phyloP scores from a whole-genome alignment of 2,329 filamentous ascomycete species.

The Alternaria hordeiaustralica region DNA sequence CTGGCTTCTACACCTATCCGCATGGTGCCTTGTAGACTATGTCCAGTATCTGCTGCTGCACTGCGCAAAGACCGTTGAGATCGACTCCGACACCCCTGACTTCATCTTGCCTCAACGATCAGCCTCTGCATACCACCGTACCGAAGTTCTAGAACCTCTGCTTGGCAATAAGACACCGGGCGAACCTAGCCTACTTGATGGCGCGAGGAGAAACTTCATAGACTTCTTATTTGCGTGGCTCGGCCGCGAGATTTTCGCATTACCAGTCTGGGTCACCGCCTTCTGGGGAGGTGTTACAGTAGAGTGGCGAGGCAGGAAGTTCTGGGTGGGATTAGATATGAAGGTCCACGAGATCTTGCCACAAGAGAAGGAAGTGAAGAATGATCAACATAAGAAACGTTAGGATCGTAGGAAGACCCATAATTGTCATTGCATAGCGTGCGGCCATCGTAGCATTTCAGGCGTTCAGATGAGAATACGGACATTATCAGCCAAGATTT shows the following conservation, averaged over 20 bases:
- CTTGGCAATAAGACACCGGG: constrained; percentile 17
- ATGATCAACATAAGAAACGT: not conserved
- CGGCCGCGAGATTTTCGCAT: constrained; percentile 78
- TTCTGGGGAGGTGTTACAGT: constrained; percentile 88
- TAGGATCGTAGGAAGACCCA: not conserved
- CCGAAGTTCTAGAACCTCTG: constrained; percentile 29
- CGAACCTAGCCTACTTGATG: constrained; percentile 32
- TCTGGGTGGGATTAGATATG: constrained; percentile 84
- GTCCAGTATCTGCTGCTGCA: constrained; percentile 76
- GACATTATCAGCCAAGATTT: not conserved
- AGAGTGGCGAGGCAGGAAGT: constrained; percentile 82
- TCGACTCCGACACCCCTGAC: constrained; percentile 73
- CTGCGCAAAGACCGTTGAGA: constrained; percentile 71
- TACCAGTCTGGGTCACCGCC: constrained; percentile 90
- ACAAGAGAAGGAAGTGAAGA: constrained; percentile 12
- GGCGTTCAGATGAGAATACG: not conserved
- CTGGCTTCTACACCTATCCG: constrained; percentile 69
- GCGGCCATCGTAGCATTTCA: not conserved
- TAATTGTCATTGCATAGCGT: not conserved
- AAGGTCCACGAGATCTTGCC: constrained; percentile 68
- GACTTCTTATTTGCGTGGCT: constrained; percentile 86
- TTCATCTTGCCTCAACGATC: constrained; percentile 66
- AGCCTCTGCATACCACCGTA: constrained; percentile 40
- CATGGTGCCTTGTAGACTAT: constrained; percentile 81
- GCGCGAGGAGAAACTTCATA: constrained; percentile 62